phyloP scores from a whole-genome alignment of 2,329 filamentous ascomycete genomes.

The Aspergillus vadensis region DNA sequence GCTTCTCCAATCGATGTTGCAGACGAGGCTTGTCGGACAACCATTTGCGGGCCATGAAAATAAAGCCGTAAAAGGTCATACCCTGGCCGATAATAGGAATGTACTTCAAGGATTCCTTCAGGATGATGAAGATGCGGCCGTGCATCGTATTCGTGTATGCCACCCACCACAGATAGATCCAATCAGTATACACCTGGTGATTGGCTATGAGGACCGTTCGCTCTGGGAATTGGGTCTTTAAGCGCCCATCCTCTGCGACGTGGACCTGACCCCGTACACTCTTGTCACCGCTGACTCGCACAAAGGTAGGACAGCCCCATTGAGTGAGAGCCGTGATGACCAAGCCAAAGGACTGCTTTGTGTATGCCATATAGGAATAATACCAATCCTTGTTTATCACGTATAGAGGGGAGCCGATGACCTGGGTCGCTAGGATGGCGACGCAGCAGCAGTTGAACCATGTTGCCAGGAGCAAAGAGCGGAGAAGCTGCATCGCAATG shows the following conservation, averaged over 20 bases:
- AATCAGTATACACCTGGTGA: constrained; percentile 70
- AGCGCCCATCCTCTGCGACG: constrained; percentile 57
- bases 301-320: constrained; percentile 64
- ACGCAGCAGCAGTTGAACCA: constrained; percentile 50
- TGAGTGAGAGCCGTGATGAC: constrained; percentile 63
- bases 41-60: constrained; percentile 67
- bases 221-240: constrained; percentile 62
- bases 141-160: constrained; percentile 67
- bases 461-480: constrained; percentile 46
- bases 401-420: constrained; percentile 63
- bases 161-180: constrained; percentile 70
- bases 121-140: constrained; percentile 66
- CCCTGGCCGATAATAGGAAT: constrained; percentile 64
- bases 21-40: constrained; percentile 61
- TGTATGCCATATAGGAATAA: constrained; percentile 66
- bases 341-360: constrained; percentile 66
- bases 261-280: constrained; percentile 62
- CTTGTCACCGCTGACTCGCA: constrained; percentile 63
- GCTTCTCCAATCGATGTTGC: constrained; percentile 57
- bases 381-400: constrained; percentile 63
- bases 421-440: constrained; percentile 56
- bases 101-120: constrained; percentile 66
- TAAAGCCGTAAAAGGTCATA: constrained; percentile 67
- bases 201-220: constrained; percentile 65
- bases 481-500: constrained; percentile 46